Evolutionary conservation across 2,329 filamentous ascomycete genomes (phyloP), one percentile per base, ranked within the genome.

Genomic region (Colletotrichum tropicale): DNA sequence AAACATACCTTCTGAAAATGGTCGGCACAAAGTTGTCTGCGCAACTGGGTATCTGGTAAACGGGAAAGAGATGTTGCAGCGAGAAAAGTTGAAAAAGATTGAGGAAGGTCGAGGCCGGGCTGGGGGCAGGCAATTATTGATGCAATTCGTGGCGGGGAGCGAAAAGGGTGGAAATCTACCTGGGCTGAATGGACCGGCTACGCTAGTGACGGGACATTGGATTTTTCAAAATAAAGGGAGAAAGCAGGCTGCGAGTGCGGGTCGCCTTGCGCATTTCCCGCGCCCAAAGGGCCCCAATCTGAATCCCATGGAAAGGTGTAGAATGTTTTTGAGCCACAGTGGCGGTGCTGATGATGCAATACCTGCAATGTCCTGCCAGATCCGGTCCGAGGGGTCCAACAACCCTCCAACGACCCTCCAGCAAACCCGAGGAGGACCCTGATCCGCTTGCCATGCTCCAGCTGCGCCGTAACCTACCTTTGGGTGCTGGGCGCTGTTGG

Each of bases 281-380:
- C 66, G 43, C 75, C 71, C 38, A 75, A 71, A 71, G 66, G 73
- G 69, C 55, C 32, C 70, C 56, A 68, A 64, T 61, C 71, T 75
- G 73, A 75, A 75, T 34, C 72, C 70, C 71, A 77, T 78, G 77
- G 77, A 78, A 78, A 68, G 75, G 61, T 62, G 68, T 77, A 74
- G 77, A 78, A 78, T 74, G 72, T 62, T 78, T 78, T 78, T 61
- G 36, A 77, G 77, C 77, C 76, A 78, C 76, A 15, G 77, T 78
- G 77, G 77, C 77, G 72, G 76, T 77, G 76, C 71, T 71, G 74
- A 75, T 76, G 71, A 76, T 76, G 74, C 74, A 76, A 67, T 74
- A 75, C 74, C 24, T 76, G 18, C 26, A 60, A 18, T 13, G 24
- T 60, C 64, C 26, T 38, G 52, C 64, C 70, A 74, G 56, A 69